phyloP scores from a whole-genome alignment of 805 yeast genomes.

The Kuraishia cidri region DNA sequence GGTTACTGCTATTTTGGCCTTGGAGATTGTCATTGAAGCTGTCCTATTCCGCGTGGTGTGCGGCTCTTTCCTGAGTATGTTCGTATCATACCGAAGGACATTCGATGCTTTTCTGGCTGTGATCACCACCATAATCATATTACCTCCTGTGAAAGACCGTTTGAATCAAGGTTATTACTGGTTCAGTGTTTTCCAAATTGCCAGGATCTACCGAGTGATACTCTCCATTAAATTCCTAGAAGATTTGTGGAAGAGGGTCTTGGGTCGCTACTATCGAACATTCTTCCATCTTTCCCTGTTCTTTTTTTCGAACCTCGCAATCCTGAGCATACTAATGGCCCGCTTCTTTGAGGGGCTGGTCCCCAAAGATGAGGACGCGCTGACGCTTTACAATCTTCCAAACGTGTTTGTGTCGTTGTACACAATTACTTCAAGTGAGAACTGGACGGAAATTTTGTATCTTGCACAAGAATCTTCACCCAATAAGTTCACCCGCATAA shows the following conservation, averaged over 20 bases:
- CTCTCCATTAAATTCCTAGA: conserved; percentile 44
- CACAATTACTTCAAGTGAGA: conserved; percentile 81
- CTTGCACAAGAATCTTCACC: conserved; percentile 45
- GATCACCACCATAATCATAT: conserved; percentile 43
- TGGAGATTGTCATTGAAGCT: conserved; percentile 51
- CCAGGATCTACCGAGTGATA: conserved; percentile 70
- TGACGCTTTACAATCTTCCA: conserved; percentile 63
- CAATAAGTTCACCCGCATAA: conserved; percentile 38
- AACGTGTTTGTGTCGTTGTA: conserved; percentile 69
- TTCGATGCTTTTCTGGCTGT: conserved; percentile 56
- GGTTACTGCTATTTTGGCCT: conserved; percentile 34
- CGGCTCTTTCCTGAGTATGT: no score
- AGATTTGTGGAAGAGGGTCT: conserved; percentile 63
- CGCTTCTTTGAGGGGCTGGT: conserved; percentile 70
- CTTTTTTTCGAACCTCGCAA: conserved; percentile 51
- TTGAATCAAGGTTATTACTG: conserved; percentile 62
- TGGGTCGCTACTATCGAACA: conserved; percentile 56
- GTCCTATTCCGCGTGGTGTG: conserved; percentile 37
- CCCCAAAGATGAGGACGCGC: conserved; percentile 39
- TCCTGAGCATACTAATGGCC: conserved; percentile 58
- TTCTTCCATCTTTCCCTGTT: conserved; percentile 68
- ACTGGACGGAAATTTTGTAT: conserved; percentile 81
- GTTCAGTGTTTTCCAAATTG: conserved; percentile 75
- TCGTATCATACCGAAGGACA: no score
- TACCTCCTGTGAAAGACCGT: conserved; percentile 35